Conservation (phyloP, 164 flowering plant species). For the Stephania yunnanensis region DNA sequence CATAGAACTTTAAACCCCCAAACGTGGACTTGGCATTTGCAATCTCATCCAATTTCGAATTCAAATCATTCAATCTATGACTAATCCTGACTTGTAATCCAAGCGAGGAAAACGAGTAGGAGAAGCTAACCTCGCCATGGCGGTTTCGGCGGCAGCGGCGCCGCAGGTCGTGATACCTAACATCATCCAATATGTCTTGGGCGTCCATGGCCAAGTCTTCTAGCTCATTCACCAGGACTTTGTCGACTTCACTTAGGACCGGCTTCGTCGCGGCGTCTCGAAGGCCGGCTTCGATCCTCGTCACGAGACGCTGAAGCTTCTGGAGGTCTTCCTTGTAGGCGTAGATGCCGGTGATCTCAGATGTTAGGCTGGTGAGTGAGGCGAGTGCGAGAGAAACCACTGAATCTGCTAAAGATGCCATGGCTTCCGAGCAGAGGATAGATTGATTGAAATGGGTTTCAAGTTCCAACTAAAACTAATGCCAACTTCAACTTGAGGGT, state of each 20-base stretch:
- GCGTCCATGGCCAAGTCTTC: constrained; percentile 8
- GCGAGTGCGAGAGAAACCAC: too few relatives aligned
- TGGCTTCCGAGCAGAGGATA: too few relatives aligned
- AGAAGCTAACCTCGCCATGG: constrained; percentile 5
- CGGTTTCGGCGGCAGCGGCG: not conserved
- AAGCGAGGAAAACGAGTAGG: constrained; percentile 8
- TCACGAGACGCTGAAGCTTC: too few relatives aligned
- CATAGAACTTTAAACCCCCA: not conserved
- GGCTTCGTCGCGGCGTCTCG: constrained; percentile 22
- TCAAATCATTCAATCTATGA: constrained; percentile 16
- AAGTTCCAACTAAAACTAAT: too few relatives aligned
- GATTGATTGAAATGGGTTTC: too few relatives aligned
- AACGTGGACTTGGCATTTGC: constrained; percentile 8
- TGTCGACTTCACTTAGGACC: not conserved
- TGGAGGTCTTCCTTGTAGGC: too few relatives aligned
- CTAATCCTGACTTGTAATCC: constrained; percentile 14
- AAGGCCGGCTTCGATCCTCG: too few relatives aligned
- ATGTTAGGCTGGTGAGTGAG: too few relatives aligned
- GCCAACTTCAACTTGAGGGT: too few relatives aligned
- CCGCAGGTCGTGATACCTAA: constrained; percentile 4
- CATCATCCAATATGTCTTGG: constrained; percentile 18
- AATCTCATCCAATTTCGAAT: constrained; percentile 16
- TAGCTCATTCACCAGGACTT: constrained; percentile 9
- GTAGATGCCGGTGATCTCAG: too few relatives aligned
- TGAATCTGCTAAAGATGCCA: too few relatives aligned